Evolutionary conservation across 345 rosid genomes (phyloP).

Genomic region (Salix suchowensis): DNA sequence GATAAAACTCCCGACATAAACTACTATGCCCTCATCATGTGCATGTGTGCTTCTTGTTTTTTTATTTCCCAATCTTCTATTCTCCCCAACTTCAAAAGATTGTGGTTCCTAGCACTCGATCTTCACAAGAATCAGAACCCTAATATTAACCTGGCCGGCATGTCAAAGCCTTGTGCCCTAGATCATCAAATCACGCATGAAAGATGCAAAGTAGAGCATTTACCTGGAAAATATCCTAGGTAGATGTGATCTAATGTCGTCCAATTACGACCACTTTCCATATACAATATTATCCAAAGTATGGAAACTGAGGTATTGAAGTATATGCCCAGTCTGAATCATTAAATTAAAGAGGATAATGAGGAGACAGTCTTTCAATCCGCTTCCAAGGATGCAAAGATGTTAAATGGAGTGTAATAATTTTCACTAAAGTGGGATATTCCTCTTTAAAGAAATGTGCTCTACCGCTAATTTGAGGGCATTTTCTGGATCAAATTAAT

Average conservation of each 20-base stretch:
- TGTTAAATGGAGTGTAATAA: background rate
- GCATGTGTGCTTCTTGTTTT: background rate
- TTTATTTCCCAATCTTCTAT: background rate
- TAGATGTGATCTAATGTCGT: slow-evolving; percentile 11
- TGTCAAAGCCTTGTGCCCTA: background rate
- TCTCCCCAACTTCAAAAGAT: slow-evolving; percentile 11
- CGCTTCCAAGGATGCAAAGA: background rate
- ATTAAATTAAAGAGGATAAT: background rate
- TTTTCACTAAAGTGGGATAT: slow-evolving; percentile 3
- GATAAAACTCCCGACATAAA: background rate
- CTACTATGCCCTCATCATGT: slow-evolving; percentile 16
- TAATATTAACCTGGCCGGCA: background rate
- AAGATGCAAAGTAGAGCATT: slow-evolving; percentile 31
- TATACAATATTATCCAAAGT: background rate
- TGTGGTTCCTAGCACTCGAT: slow-evolving; percentile 9
- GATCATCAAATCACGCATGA: background rate
- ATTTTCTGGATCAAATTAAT: background rate
- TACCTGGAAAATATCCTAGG: slow-evolving; percentile 20
- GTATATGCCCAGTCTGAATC: slow-evolving; percentile 31
- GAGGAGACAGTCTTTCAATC: background rate
- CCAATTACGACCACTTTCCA: slow-evolving; percentile 3
- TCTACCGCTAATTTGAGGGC: background rate
- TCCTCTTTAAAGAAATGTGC: background rate
- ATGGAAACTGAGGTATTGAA: background rate
- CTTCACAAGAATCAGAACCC: slow-evolving; percentile 25